phyloP scores from a whole-genome alignment of 352 stramenopile species.

The Blastocystis sp. region DNA sequence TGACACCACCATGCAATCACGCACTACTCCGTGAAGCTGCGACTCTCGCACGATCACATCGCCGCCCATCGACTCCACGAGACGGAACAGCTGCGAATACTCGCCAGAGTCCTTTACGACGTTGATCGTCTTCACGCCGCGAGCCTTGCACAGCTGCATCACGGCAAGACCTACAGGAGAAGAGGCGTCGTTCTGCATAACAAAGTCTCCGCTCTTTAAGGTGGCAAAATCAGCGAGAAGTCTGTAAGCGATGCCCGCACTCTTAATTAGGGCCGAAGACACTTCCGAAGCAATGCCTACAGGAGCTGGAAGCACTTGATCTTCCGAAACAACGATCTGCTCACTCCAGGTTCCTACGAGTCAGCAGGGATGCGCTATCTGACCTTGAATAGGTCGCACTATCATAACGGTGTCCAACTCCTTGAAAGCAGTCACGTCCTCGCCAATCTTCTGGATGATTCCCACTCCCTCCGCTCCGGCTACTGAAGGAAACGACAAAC shows the following conservation, averaged over 20 bases:
- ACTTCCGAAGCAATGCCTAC: constrained; percentile 75
- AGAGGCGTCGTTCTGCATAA: constrained; percentile 83
- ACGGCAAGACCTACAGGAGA: constrained; percentile 77
- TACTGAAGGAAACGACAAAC: constrained; percentile 45
- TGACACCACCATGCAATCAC: constrained; percentile 63
- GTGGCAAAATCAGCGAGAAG: constrained; percentile 75
- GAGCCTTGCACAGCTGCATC: constrained; percentile 76
- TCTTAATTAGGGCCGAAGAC: constrained; percentile 72
- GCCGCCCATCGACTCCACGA: constrained; percentile 74
- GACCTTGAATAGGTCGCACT: constrained; percentile 55
- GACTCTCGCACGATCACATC: constrained; percentile 72
- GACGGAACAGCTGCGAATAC: constrained; percentile 72
- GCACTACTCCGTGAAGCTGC: constrained; percentile 64
- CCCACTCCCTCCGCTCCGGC: constrained; percentile 65
- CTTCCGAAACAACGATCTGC: constrained; percentile 18
- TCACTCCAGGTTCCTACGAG: constrained; percentile 62
- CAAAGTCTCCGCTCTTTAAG: constrained; percentile 73
- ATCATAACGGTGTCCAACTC: constrained; percentile 65
- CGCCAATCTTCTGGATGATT: constrained; percentile 63
- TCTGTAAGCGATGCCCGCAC: constrained; percentile 76
- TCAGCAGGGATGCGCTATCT: constrained; percentile 41
- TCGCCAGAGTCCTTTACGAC: constrained; percentile 70
- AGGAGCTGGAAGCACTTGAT: constrained; percentile 63
- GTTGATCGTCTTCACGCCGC: constrained; percentile 81
- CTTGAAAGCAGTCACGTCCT: constrained; percentile 61